Evolutionary conservation across 2,329 filamentous ascomycete genomes (phyloP).

Genomic region (Trematosphaeria pertusa): DNA sequence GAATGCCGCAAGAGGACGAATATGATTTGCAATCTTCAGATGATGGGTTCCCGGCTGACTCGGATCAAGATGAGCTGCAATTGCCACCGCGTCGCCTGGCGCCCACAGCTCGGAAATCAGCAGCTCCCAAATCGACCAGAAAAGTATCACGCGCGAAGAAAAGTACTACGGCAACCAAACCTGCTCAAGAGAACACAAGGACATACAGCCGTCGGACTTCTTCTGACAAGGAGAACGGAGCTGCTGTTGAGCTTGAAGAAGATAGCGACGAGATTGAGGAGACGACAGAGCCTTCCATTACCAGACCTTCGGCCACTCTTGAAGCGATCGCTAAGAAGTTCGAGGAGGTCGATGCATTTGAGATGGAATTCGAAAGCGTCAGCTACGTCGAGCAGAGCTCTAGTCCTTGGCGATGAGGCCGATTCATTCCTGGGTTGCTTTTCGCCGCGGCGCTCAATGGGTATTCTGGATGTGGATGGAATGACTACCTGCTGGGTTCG

Average conservation of each 20-base stretch:
- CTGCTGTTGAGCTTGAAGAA: slow-evolving; percentile 20
- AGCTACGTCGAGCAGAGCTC: slow-evolving; percentile 47
- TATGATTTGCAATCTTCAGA: slow-evolving; percentile 51
- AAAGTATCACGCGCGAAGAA: slow-evolving; percentile 34
- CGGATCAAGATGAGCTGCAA: slow-evolving; percentile 53
- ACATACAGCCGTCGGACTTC: slow-evolving; percentile 45
- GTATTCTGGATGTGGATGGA: neutral
- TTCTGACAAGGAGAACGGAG: slow-evolving; percentile 54
- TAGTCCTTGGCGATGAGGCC: slow-evolving; percentile 48
- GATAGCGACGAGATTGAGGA: slow-evolving; percentile 30
- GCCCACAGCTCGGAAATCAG: slow-evolving; percentile 22
- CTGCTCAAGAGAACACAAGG: slow-evolving; percentile 30
- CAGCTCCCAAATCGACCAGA: slow-evolving; percentile 32
- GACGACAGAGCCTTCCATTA: slow-evolving; percentile 35
- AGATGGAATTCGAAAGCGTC: slow-evolving; percentile 59
- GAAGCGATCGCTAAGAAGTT: slow-evolving; percentile 56
- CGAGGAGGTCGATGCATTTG: slow-evolving; percentile 57
- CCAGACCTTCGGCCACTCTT: slow-evolving; percentile 43
- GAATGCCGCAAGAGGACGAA: slow-evolving; percentile 37
- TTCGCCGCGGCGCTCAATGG: neutral
- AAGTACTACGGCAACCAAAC: slow-evolving; percentile 18
- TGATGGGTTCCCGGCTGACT: slow-evolving; percentile 40
- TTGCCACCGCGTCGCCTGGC: slow-evolving; percentile 30
- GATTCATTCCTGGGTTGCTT: neutral
- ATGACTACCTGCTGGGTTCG: no score